Evolutionary conservation across 1,284 basidiomycete species (phyloP).

Genomic region (Melampsora americana): DNA sequence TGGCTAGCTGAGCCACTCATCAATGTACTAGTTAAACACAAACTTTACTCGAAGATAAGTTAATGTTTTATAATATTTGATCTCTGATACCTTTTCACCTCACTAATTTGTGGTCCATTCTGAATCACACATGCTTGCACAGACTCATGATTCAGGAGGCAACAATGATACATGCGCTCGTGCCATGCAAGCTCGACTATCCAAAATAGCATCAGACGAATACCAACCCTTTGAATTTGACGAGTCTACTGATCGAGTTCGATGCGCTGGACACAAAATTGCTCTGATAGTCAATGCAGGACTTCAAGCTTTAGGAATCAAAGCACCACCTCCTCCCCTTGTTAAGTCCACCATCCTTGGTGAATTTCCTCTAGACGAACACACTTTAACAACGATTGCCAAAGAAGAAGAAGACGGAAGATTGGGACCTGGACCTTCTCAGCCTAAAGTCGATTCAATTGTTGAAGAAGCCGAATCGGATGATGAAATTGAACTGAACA

Average conservation of each 20-base stretch:
- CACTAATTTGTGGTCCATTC: too few species aligned
- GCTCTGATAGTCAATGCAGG: conserved; percentile 9
- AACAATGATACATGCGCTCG: conserved; percentile 1
- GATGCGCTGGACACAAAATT: conserved; percentile 18
- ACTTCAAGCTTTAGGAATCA: background rate
- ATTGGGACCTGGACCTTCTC: too few species aligned
- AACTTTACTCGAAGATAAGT: conserved; percentile 12
- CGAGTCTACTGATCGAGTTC: background rate
- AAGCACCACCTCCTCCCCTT: background rate
- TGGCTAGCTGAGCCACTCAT: background rate
- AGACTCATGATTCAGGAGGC: conserved; percentile 6
- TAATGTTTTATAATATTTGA: background rate
- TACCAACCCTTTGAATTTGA: too few species aligned
- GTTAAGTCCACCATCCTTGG: background rate
- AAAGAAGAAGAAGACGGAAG: conserved; percentile 4
- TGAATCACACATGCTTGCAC: background rate
- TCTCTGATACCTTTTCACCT: background rate
- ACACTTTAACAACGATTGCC: background rate
- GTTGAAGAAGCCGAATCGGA: background rate
- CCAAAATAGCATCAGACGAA: too few species aligned
- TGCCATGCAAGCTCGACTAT: too few species aligned
- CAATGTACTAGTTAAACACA: background rate
- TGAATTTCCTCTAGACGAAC: background rate
- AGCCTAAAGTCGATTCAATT: too few species aligned
- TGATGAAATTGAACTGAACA: too few species aligned